Percentiles rank a stretch among this genome's conserved stretches.
These are phyloP conservation scores for Coemansia sp. DNA, from an alignment of 192 early-diverging fungal genomes.

Conservation along the genomic window DNA sequence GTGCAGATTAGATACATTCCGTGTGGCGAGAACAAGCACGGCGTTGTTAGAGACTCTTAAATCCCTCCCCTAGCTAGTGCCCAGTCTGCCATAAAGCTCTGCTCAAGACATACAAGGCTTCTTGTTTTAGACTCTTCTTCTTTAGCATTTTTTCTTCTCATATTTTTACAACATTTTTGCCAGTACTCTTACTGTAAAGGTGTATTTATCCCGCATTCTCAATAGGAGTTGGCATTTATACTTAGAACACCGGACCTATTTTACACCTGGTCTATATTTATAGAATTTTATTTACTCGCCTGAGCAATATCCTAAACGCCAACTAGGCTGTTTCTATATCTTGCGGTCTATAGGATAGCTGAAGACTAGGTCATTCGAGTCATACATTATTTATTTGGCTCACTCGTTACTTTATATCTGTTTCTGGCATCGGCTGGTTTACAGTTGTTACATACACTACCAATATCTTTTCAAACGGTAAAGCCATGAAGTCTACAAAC, in stretches of 20 bases:
- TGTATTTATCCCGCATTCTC: slow-evolving; percentile 10
- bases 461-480: background rate
- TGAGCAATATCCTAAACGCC: too few species aligned
- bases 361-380: background rate
- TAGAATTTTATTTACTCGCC: background rate
- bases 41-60: slow-evolving; percentile 1
- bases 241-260: background rate
- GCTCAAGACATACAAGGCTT: background rate
- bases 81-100: background rate
- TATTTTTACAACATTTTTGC: slow-evolving; percentile 6
- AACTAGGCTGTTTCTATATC: background rate
- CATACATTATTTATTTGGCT: background rate
- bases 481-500: background rate
- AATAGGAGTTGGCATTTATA: slow-evolving; percentile 1
- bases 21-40: slow-evolving; percentile 6
- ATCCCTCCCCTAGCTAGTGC: slow-evolving; percentile 3
- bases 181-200: slow-evolving; percentile 2
- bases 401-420: background rate
- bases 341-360: background rate
- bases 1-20: background rate
- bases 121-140: background rate
- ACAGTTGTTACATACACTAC: background rate
- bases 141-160: slow-evolving; percentile 5
- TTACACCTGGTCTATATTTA: background rate
- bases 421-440: background rate